Conservation (phyloP, 495 filamentous ascomycete species). For the Aspergillus baeticus region DNA sequence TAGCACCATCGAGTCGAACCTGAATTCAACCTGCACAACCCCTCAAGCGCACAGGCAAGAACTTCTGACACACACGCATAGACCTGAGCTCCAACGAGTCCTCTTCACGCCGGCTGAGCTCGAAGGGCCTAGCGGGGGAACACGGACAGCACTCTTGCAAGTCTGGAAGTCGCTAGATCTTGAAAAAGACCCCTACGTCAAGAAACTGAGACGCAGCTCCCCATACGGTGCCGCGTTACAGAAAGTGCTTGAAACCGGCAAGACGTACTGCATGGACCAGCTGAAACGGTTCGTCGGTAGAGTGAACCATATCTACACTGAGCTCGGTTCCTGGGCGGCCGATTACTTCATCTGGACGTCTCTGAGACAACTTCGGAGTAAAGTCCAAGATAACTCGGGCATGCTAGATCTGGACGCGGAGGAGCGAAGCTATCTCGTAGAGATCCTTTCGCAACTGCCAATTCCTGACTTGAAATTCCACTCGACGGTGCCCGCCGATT, state of each 20-base stretch:
- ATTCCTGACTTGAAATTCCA: slow-evolving; percentile 23
- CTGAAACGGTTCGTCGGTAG: slow-evolving; percentile 54
- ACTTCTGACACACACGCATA: slow-evolving; percentile 64
- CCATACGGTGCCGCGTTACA: slow-evolving; percentile 35
- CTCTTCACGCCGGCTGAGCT: slow-evolving; percentile 34
- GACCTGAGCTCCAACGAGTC: slow-evolving; percentile 58
- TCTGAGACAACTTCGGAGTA: slow-evolving; percentile 45
- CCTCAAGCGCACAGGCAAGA: slow-evolving; percentile 72
- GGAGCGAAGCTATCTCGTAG: slow-evolving; percentile 62
- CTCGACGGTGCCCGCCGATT: slow-evolving; percentile 18
- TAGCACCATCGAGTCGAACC: slow-evolving; percentile 69
- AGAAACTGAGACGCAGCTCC: slow-evolving; percentile 44
- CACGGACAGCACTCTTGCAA: slow-evolving; percentile 19
- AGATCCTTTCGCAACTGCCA: slow-evolving; percentile 47
- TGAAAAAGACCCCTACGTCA: slow-evolving; percentile 66
- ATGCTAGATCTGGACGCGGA: slow-evolving; percentile 41
- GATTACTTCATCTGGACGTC: slow-evolving; percentile 68
- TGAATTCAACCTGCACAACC: slow-evolving; percentile 70
- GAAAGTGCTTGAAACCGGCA: slow-evolving; percentile 45
- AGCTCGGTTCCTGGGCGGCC: slow-evolving; percentile 73
- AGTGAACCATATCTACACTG: slow-evolving; percentile 46
- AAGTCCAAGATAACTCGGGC: slow-evolving; percentile 27
- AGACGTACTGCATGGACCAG: slow-evolving; percentile 64
- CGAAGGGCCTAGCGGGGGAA: slow-evolving; percentile 9
- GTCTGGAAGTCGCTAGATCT: slow-evolving; percentile 45